These are phyloP conservation scores for Cadophora luteo-olivacea DNA, from an alignment of 2,329 filamentous ascomycete species.

Conservation along the genomic window DNA sequence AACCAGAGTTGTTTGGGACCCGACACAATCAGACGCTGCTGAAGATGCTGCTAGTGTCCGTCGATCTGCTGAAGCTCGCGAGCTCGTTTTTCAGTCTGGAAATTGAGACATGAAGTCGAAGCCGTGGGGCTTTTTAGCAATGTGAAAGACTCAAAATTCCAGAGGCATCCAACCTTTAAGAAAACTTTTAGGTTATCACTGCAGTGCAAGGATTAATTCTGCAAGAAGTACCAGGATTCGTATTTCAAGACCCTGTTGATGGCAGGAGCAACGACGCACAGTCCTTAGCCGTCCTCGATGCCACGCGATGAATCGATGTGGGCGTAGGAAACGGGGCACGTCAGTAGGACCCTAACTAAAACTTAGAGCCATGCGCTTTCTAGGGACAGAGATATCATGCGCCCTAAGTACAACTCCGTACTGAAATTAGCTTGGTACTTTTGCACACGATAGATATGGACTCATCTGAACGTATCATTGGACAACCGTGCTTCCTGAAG, in stretches of 20 bases:
- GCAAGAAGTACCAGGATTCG: not conserved
- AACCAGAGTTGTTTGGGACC: constrained; percentile 6
- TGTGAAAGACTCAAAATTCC: not conserved
- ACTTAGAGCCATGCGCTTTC: not conserved
- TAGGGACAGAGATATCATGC: not conserved
- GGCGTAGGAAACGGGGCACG: not conserved
- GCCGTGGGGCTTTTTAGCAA: not conserved
- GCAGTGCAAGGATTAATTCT: not conserved
- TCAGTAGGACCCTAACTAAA: not conserved
- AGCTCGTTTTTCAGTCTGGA: not conserved
- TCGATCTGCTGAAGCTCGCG: not conserved
- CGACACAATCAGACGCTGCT: not conserved
- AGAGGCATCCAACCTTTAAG: not conserved
- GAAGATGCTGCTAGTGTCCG: not conserved
- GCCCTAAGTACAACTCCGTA: not conserved
- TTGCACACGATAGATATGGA: constrained; percentile 1
- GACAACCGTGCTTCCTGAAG: not conserved
- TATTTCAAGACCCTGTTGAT: not conserved
- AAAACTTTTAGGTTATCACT: constrained; percentile 16
- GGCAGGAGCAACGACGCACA: not conserved
- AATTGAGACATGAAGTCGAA: not conserved
- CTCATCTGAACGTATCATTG: not conserved
- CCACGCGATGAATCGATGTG: not conserved
- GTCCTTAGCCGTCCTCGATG: constrained; percentile 5
- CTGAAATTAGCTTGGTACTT: not conserved